These are phyloP conservation scores for Sugiyamaella sp. DNA, from an alignment of 1,139 yeast genomes.

Conservation along the genomic window DNA sequence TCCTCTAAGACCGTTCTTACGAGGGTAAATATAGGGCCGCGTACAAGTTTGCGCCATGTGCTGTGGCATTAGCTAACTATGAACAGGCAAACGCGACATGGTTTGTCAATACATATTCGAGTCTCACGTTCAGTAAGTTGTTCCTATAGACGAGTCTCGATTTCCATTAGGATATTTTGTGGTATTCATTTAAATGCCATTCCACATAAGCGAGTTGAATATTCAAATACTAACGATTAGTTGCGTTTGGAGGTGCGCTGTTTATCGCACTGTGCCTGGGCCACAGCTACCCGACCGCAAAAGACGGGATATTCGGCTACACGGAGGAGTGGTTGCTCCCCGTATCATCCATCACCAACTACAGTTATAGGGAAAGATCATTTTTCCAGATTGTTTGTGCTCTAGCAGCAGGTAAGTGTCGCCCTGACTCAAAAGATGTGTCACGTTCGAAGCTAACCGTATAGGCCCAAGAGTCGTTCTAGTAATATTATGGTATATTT, in stretches of 20 bases:
- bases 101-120: conserved; percentile 9
- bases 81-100: conserved; percentile 11
- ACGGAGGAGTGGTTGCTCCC: conserved; percentile 22
- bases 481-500: conserved; percentile 72
- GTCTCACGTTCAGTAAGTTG: conserved; percentile 9
- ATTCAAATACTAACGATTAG: conserved; percentile 4
- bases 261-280: conserved; percentile 20
- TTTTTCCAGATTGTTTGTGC: conserved; percentile 74
- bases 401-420: conserved; percentile 73
- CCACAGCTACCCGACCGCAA: conserved; percentile 16
- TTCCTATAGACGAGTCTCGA: too few relatives aligned
- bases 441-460: conserved; percentile 39
- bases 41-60: not conserved
- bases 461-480: conserved; percentile 59
- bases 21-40: not conserved
- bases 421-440: not conserved
- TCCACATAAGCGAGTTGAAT: not conserved
- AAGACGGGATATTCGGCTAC: conserved; percentile 13
- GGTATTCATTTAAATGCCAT: not conserved
- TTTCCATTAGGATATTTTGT: not conserved
- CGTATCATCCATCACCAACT: conserved; percentile 9
- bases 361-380: conserved; percentile 71
- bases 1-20: not conserved
- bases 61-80: too few relatives aligned
- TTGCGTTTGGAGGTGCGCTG: conserved; percentile 21